Evolutionary conservation across 768 basidiomycete genomes (phyloP), one percentile per base, ranked within the genome.

Genomic region (Tricholoma hemisulphureum): DNA sequence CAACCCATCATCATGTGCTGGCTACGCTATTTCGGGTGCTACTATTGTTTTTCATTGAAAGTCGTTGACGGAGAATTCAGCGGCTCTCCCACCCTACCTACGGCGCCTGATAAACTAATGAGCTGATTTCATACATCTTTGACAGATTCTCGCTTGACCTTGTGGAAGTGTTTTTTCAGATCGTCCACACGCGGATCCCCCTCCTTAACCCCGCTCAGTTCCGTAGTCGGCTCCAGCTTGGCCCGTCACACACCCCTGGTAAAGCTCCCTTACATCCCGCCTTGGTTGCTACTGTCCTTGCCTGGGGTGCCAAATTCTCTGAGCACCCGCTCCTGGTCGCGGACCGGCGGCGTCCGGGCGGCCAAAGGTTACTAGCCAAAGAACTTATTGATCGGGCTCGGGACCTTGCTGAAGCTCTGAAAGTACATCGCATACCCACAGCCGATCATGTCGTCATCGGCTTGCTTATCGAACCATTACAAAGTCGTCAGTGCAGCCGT

Each of bases 151-250:
- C 93, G 2, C 84, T 89, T 53, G 94, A 98, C 74, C 87, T 97
- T 53, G 87, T 96, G 67, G 93, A 97, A 73, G 93, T 95, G 45
- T 98, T 88, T 75, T 95, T 96, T 70, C 92, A 95, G 71, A 91
- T 91, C 59, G 89, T 92, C 37, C 93, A 95, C 72, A 88, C 90
- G 23, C 87, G 95, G 55, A 79, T 92, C 57, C 93, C 95, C 51
- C 83, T 95, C 51, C 84, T 95, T 70, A 91, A 93, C 74, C 91
- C 92, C 57, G 75, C 82, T 23, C 84, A 87, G 63, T 93, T 95
- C 71, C 89, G 91, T 57, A 80, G 79, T 41, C 86, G 88, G 16
- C 80, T 95, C 56, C 80, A 82, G 60, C 65, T 84, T 2, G 72
- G 73, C 49, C 58, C 65, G 64, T 64, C 70, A 39, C 64, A 58